Conservation (phyloP, 768 basidiomycete species). For the Leccinum fibrillosum region DNA sequence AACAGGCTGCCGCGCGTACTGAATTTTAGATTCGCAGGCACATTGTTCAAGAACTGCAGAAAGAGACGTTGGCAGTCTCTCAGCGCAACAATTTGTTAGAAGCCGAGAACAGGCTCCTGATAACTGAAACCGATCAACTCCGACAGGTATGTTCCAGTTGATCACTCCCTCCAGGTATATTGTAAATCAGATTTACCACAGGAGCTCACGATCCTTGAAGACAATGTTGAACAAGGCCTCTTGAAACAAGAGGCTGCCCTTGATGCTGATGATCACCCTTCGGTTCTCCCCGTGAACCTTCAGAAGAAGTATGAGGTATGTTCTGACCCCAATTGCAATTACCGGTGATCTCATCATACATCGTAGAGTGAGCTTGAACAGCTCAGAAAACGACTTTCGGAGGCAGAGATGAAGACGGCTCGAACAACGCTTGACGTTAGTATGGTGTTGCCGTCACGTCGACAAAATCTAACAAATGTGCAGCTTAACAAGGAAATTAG, state of each 20-base stretch:
- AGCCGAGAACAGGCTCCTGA: slow-evolving; percentile 70
- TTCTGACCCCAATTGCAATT: not conserved
- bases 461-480: slow-evolving; percentile 1
- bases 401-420: slow-evolving; percentile 73
- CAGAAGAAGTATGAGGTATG: slow-evolving; percentile 53
- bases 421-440: slow-evolving; percentile 65
- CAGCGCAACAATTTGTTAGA: slow-evolving; percentile 71
- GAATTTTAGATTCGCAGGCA: slow-evolving; percentile 44
- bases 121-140: slow-evolving; percentile 56
- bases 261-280: slow-evolving; percentile 19
- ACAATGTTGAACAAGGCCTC: slow-evolving; percentile 64
- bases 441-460: slow-evolving; percentile 4
- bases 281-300: slow-evolving; percentile 26
- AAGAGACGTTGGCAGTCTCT: slow-evolving; percentile 62
- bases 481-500: slow-evolving; percentile 90
- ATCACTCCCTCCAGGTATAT: not conserved
- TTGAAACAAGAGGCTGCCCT: slow-evolving; percentile 46
- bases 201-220: slow-evolving; percentile 77
- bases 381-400: slow-evolving; percentile 63
- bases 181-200: slow-evolving; percentile 26
- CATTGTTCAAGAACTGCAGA: slow-evolving; percentile 85
- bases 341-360: not conserved
- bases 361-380: slow-evolving; percentile 64
- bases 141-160: slow-evolving; percentile 51
- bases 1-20: not conserved